Evolutionary conservation across 2,329 filamentous ascomycete species (phyloP), one percentile per base, ranked within the genome.

Genomic region (Paraphaeosphaeria minitans): DNA sequence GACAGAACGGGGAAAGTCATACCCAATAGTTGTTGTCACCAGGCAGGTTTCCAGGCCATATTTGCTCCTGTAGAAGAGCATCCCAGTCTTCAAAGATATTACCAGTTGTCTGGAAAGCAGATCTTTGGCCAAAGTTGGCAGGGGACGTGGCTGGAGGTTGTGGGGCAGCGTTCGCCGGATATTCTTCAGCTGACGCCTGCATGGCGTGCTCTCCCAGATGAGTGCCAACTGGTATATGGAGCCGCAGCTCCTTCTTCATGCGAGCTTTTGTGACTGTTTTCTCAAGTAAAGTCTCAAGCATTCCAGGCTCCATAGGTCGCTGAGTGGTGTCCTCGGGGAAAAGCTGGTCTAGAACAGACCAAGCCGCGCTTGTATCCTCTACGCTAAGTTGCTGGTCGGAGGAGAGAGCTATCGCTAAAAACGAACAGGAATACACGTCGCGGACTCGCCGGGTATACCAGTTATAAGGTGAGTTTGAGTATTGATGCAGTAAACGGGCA

Each of bases 51-150:
- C 55, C 42, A 43, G 57, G 46, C 64, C 62, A 66, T 10, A 64
- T 35, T 24, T 60, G 57, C 27, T 64, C 62, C 33, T 63, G 60
- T 57, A 66, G 62, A 19, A 66, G 56, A n/a, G 64, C 53, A 39
- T 66, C 64, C 52, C 59, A 62, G 24, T 66, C 64, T 53, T 66
- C 62, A 33, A 63, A 66, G 10, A 66, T 54, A 41, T 65, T 66
- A 21, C 57, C 60, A 22, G 62, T 56, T 8, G 64, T 41, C 43
- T 60, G 62, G 41, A 62, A 63, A 8, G 49, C 42, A 33, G 35
- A 42, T 29, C 55, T 52, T 31, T 31, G 45, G 3, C 49, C 51
- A 24, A 49, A 33, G 24, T 41, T 56, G 14, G 57, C 56, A 37
- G 62, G 41, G 1, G 57, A 54, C 3, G 55, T 47, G 31, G 42